Conservation (phyloP, 371 early-diverging fungal species). For the Zopfochytrium polystomum region DNA sequence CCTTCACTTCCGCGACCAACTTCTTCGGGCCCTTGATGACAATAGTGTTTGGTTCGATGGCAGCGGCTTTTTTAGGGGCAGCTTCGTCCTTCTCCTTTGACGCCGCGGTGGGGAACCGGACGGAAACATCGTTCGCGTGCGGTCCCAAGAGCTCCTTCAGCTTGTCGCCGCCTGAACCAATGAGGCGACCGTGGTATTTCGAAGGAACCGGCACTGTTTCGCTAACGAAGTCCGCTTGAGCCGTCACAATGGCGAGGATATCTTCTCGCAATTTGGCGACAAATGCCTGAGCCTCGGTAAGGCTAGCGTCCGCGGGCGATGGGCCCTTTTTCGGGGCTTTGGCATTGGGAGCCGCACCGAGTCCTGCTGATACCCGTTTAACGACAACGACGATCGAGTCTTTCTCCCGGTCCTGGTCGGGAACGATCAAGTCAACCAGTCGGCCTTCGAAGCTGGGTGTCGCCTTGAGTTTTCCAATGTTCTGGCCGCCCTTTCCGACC, state of each 20-base stretch:
- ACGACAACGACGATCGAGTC: constrained; percentile 73
- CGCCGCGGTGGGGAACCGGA: constrained; percentile 64
- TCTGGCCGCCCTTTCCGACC: constrained; percentile 74
- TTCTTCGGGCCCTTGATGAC: constrained; percentile 76
- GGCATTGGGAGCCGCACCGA: constrained; percentile 11
- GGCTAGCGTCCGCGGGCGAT: constrained; percentile 41
- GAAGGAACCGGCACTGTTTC: constrained; percentile 61
- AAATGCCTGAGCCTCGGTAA: constrained; percentile 50
- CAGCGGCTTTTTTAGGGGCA: constrained; percentile 41
- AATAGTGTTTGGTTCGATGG: constrained; percentile 51
- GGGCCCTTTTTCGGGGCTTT: constrained; percentile 45
- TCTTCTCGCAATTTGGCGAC: constrained; percentile 67
- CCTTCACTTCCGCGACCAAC: constrained; percentile 68
- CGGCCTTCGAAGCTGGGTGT: constrained; percentile 38
- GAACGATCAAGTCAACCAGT: constrained; percentile 68
- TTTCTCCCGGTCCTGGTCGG: constrained; percentile 57
- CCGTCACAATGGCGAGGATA: constrained; percentile 45
- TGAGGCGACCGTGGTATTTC: constrained; percentile 73
- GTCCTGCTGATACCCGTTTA: constrained; percentile 24
- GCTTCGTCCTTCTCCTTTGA: constrained; percentile 42
- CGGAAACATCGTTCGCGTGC: constrained; percentile 61
- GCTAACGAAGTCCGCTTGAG: constrained; percentile 64
- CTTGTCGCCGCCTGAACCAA: constrained; percentile 69
- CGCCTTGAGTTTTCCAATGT: constrained; percentile 50
- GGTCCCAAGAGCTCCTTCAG: too few relatives aligned